A percentile compares a stretch with the other conserved stretches of the same genome.
Evolutionary conservation across 441 rosid genomes (phyloP).

Genomic region (Eruca vesicaria): DNA sequence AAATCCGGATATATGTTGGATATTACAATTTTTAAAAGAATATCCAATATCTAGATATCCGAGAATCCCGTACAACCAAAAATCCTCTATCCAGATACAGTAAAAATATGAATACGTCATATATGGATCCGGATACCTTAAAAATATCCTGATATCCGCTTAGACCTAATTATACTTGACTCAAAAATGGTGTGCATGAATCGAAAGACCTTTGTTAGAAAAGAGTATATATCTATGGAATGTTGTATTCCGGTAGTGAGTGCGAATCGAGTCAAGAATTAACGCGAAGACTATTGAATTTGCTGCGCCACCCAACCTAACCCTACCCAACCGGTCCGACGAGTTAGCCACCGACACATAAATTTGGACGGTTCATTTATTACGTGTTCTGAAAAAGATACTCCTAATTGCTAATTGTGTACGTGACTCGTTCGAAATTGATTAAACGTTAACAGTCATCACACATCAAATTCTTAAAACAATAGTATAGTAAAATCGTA

Average conservation of each 20-base stretch:
- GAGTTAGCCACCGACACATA: slow-evolving; percentile 26
- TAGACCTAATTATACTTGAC: not conserved
- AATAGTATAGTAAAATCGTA: not conserved
- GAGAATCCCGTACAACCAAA: no score
- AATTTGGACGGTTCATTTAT: slow-evolving; percentile 18
- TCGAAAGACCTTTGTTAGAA: not conserved
- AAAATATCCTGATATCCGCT: no score
- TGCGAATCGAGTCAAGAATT: not conserved
- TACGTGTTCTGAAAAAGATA: not conserved
- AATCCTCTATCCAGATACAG: no score
- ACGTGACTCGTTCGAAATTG: not conserved
- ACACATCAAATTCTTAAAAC: not conserved
- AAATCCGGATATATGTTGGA: no score
- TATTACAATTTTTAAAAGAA: no score
- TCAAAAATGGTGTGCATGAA: not conserved
- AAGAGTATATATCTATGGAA: not conserved
- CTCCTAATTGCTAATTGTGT: not conserved
- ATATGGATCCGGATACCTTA: no score
- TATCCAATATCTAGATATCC: no score
- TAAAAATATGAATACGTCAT: no score
- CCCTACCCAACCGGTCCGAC: slow-evolving; percentile 12
- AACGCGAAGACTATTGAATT: slow-evolving; percentile 17
- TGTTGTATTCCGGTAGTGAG: not conserved
- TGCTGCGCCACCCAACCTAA: slow-evolving; percentile 22
- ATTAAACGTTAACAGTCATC: not conserved